Conservation (phyloP, 2,329 filamentous ascomycete genomes). For the Colletotrichum abscissum region DNA sequence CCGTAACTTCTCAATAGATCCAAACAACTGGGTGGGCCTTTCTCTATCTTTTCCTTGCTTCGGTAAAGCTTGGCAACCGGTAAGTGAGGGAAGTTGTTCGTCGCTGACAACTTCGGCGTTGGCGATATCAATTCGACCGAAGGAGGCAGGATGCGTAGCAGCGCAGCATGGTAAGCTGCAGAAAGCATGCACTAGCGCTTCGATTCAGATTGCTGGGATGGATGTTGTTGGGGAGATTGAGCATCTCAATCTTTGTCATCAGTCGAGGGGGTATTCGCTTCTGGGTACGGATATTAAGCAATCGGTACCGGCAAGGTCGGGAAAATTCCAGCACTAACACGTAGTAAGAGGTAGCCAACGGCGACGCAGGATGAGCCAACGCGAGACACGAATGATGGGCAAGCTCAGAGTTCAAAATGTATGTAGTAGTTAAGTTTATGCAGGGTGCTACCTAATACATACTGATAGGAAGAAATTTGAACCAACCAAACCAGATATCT, state of each 20-base stretch:
- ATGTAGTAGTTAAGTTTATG: not conserved
- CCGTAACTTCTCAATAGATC: too few species aligned
- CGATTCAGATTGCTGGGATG: not conserved
- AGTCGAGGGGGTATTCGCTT: not conserved
- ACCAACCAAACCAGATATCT: not conserved
- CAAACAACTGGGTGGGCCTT: too few species aligned
- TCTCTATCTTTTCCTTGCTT: too few species aligned
- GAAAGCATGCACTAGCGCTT: not conserved
- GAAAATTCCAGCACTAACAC: not conserved
- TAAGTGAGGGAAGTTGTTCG: too few species aligned
- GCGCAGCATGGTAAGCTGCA: not conserved
- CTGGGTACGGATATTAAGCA: not conserved
- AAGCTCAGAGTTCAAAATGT: not conserved
- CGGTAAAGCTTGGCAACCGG: too few species aligned
- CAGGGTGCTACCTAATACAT: not conserved
- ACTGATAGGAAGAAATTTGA: not conserved
- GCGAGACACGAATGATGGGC: not conserved
- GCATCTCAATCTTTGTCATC: not conserved
- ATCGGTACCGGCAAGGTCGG: not conserved
- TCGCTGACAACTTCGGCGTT: too few species aligned
- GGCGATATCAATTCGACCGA: too few species aligned
- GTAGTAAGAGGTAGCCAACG: not conserved
- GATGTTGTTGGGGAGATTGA: not conserved
- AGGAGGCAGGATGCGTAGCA: not conserved
- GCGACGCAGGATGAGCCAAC: not conserved